Percentiles rank a stretch among this genome's conserved stretches.
These are phyloP conservation scores for Coemansia sp. DNA, from an alignment of 192 early-diverging fungal genomes.

Conservation along the genomic window DNA sequence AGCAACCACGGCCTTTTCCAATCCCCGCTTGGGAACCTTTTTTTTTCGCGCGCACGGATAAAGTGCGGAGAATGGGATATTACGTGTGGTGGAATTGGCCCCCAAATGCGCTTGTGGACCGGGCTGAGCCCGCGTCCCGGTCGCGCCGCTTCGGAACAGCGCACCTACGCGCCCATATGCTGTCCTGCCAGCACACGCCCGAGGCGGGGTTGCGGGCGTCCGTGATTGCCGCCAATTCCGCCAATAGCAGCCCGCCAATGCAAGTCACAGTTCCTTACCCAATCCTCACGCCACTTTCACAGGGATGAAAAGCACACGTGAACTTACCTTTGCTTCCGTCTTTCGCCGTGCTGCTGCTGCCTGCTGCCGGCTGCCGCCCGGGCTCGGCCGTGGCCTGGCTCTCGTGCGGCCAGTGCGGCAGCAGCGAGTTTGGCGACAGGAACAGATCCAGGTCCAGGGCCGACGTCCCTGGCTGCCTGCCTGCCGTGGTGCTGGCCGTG, in stretches of 20 bases:
- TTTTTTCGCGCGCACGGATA: conserved; percentile 1
- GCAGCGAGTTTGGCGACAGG: conserved; percentile 36
- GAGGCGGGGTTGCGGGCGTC: not conserved
- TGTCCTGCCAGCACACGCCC: too few species aligned
- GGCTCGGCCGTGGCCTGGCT: conserved; percentile 6
- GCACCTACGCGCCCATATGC: too few species aligned
- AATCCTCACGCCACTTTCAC: conserved; percentile 5
- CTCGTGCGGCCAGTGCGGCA: conserved; percentile 44
- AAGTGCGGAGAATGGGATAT: conserved; percentile 6
- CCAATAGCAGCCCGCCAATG: conserved; percentile 12
- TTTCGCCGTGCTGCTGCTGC: conserved; percentile 3
- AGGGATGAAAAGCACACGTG: conserved; percentile 1
- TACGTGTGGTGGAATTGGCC: not conserved
- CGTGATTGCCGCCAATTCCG: conserved; percentile 23
- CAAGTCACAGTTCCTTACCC: not conserved
- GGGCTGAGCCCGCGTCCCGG: conserved; percentile 2
- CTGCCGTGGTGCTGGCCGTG: not conserved
- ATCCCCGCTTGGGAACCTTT: conserved; percentile 1
- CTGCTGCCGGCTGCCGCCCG: not conserved
- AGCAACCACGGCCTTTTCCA: too few species aligned
- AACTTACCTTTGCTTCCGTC: conserved; percentile 13
- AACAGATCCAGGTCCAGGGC: conserved; percentile 21
- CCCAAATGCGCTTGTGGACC: conserved; percentile 1
- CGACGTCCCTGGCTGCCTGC: not conserved
- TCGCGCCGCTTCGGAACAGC: not conserved